Evolutionary conservation across 495 filamentous ascomycete species (phyloP).

Genomic region (Chaetomium fimeti): DNA sequence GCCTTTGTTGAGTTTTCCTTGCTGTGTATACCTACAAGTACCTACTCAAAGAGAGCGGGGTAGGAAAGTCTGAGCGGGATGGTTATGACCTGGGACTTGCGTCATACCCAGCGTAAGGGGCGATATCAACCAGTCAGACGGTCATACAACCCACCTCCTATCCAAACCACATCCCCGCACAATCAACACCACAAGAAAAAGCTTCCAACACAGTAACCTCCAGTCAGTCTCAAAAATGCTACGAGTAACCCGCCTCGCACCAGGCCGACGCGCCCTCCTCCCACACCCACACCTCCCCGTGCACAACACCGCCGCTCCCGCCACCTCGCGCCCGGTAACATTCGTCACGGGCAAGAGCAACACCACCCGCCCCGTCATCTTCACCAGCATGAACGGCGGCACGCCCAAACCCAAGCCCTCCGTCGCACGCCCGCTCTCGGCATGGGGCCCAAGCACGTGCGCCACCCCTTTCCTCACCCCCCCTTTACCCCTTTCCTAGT

Average conservation of each 20-base stretch:
- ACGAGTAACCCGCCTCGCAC: constrained; percentile 3
- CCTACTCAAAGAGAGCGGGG: too few relatives aligned
- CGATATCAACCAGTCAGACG: too few relatives aligned
- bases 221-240: background rate
- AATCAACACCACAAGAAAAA: background rate
- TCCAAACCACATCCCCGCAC: background rate
- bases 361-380: background rate
- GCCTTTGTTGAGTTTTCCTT: too few relatives aligned
- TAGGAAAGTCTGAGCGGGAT: too few relatives aligned
- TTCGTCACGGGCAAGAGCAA: constrained; percentile 4
- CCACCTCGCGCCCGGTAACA: constrained; percentile 3
- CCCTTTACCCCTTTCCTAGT: background rate
- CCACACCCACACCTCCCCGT: background rate
- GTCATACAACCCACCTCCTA: too few relatives aligned
- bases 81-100: too few relatives aligned
- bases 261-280: constrained; percentile 11
- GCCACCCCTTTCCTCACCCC: background rate
- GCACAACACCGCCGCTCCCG: background rate
- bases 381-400: background rate
- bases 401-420: background rate
- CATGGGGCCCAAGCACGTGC: constrained; percentile 8
- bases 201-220: background rate
- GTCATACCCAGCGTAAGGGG: too few relatives aligned
- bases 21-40: too few relatives aligned
- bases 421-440: background rate